Base-by-base conservation (phyloP, 2,329 filamentous ascomycete species). In the Incumbomyces lentus region DNA sequence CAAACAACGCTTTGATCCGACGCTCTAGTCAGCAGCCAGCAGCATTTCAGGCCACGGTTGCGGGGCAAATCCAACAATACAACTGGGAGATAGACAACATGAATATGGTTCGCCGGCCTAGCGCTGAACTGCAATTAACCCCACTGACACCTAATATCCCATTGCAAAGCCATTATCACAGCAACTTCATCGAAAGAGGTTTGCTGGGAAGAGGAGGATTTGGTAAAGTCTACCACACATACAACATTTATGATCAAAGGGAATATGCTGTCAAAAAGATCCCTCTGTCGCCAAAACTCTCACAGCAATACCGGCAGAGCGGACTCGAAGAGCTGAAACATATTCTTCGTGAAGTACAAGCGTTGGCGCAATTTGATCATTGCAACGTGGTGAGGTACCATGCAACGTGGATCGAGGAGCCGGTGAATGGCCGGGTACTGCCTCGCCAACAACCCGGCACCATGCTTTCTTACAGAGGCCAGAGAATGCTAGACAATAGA, bases 251-350 rank as follows among this genome's bases (percentile, higher is more conserved):
- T 5, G 81, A 84, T 57, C 71, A 73, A 6, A 71, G 73, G 37
- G 65, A 73, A 32, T 84, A 84, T 55, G 81, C 81, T 0, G 69
- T 84, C 40, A 84, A 84, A 58, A 78, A 80, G 50, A 79, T 84
- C 6, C 69, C 73, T 0, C 64, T 84, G 6, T 75, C 72, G 40
- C 63, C 71, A 33, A 65, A 68, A 37, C 67, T 73, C 18, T 64
- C 79, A 8, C 68, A 69, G 31, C 69, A 68, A 51, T 68, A 79
- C n/a, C 67, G 72, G 39, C 63, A 70, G 44, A 67, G 69, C 17
- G 74, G 72, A 1, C 63, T 73, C 29, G 63, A 69, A 44, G 75
- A 76, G 49, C 61, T 81, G 35, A 75, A 79, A 54, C 68, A 63
- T 41, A 68, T 81, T 29, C 66, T 82, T 45, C 70, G 71, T 47